Evolutionary conservation across 306 rosid genomes (phyloP).

Genomic region (Chamaecrista fasciculata): DNA sequence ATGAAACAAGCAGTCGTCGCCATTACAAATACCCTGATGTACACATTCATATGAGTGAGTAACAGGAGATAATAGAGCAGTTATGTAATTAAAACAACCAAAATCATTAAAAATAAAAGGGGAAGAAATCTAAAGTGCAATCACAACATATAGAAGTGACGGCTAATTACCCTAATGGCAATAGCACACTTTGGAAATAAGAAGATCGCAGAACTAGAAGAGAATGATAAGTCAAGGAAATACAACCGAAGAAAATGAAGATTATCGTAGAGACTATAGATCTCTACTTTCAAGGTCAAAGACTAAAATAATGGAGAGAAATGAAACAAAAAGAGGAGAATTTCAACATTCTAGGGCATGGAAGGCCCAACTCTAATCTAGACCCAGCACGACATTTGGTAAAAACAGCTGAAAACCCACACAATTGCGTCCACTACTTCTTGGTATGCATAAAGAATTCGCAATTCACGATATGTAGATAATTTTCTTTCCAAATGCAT

Average conservation of each 20-base stretch:
- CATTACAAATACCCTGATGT: conserved; percentile 44
- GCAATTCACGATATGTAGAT: not conserved
- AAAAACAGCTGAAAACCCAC: not conserved
- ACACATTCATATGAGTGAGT: not conserved
- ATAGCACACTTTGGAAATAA: not conserved
- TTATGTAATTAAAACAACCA: not conserved
- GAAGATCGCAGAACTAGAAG: not conserved
- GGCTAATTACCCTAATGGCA: conserved; percentile 1
- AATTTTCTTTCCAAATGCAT: not conserved
- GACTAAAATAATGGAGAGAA: not conserved
- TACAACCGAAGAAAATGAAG: not conserved
- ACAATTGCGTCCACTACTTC: no score
- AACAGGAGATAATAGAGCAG: not conserved
- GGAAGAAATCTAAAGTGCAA: conserved; percentile 9
- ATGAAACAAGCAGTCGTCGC: conserved; percentile 95
- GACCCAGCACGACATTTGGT: not conserved
- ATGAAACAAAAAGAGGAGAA: not conserved
- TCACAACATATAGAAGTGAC: not conserved
- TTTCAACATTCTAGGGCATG: not conserved
- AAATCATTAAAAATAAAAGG: not conserved
- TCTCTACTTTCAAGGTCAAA: not conserved
- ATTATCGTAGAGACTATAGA: not conserved
- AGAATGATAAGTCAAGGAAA: not conserved
- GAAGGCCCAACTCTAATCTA: not conserved
- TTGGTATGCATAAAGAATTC: not conserved